Conservation (phyloP, 139 green algal species). For the Asterochloris erici region DNA sequence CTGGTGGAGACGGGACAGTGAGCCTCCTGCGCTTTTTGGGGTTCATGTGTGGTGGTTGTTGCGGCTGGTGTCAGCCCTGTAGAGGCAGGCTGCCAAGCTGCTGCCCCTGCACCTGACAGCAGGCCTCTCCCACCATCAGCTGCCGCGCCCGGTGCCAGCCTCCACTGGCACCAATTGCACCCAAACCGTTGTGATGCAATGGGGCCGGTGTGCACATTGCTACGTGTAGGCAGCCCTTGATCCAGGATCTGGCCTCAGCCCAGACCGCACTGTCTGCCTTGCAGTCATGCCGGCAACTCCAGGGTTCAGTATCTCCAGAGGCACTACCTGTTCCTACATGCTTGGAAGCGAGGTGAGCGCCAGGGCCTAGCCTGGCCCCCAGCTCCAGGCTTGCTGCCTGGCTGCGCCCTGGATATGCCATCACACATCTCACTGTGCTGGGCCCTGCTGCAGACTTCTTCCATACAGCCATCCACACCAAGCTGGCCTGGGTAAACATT, state of each 20-base stretch:
- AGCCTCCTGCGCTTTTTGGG: no score
- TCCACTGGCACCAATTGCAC: no score
- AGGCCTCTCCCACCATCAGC: no score
- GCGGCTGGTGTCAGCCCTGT: no score
- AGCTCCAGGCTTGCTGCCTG: background rate
- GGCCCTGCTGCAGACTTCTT: constrained; percentile 27
- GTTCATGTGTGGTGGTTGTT: no score
- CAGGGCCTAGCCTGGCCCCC: background rate
- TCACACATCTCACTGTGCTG: background rate
- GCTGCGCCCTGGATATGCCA: background rate
- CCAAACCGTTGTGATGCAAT: no score
- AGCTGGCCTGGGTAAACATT: no score
- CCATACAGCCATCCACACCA: constrained; percentile 23
- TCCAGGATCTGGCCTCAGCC: background rate
- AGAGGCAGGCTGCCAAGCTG: no score
- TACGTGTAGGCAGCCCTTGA: background rate
- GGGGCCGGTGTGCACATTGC: background rate
- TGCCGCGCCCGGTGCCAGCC: no score
- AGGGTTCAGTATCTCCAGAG: constrained; percentile 19
- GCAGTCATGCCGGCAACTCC: constrained; percentile 22
- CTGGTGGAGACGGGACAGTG: constrained; percentile 10
- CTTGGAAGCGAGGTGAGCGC: constrained; percentile 18
- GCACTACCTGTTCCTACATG: constrained; percentile 20
- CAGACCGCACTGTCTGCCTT: background rate
- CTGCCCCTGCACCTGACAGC: no score